A percentile compares a stretch with the other conserved stretches of the same genome.
These are phyloP conservation scores for Rusavskia elegans DNA, from an alignment of 495 filamentous ascomycete species.

Conservation along the genomic window DNA sequence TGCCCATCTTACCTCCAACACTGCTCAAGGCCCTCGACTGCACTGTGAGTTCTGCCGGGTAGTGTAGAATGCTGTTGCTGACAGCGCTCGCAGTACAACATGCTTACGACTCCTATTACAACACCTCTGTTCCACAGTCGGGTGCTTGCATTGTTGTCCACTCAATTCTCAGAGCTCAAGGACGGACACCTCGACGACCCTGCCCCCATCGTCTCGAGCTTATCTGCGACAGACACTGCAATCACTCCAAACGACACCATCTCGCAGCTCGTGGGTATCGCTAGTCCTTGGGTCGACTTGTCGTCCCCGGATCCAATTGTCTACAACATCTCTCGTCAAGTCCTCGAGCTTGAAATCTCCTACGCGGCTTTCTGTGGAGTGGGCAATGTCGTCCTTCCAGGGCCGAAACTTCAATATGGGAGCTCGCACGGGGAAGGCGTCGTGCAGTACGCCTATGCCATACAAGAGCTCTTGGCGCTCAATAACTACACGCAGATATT, in stretches of 20 bases:
- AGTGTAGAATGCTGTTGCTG: background rate
- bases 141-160: constrained; percentile 48
- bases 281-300: constrained; percentile 81
- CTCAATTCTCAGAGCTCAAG: constrained; percentile 31
- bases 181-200: constrained; percentile 20
- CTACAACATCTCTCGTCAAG: constrained; percentile 69
- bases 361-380: constrained; percentile 93
- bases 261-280: constrained; percentile 52
- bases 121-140: constrained; percentile 66
- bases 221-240: constrained; percentile 57
- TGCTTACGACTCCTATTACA: constrained; percentile 80
- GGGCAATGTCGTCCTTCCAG: constrained; percentile 64
- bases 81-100: constrained; percentile 55
- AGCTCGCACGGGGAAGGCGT: constrained; percentile 29
- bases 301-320: constrained; percentile 69
- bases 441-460: constrained; percentile 66
- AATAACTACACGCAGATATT: constrained; percentile 64
- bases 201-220: constrained; percentile 46
- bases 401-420: constrained; percentile 43
- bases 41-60: constrained; percentile 22
- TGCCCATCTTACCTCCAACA: constrained; percentile 44
- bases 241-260: constrained; percentile 57
- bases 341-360: constrained; percentile 75
- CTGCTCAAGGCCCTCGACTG: constrained; percentile 51
- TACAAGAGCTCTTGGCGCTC: constrained; percentile 60